phyloP scores from a whole-genome alignment of 1,284 basidiomycete genomes.

The Ustilago bromivora region DNA sequence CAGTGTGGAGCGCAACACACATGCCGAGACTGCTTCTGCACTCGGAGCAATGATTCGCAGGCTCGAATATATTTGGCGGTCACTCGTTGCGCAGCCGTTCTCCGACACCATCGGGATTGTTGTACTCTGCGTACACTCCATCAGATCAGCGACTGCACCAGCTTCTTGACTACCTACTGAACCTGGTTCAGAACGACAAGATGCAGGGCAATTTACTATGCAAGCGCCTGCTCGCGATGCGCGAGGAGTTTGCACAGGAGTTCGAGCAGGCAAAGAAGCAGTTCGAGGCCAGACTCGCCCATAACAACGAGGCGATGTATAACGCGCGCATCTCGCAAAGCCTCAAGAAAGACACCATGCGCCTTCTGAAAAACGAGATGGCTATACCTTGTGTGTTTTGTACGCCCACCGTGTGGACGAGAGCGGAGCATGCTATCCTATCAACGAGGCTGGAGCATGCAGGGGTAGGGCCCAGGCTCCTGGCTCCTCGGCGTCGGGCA shows the following conservation, averaged over 20 bases:
- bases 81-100: neutral
- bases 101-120: neutral
- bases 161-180: constrained; percentile 3
- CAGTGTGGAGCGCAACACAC: neutral
- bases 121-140: neutral
- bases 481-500: too few species aligned
- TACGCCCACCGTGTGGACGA: too few species aligned
- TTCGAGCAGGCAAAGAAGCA: neutral
- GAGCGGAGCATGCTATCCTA: too few species aligned
- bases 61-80: neutral
- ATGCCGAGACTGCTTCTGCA: neutral
- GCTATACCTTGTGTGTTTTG: too few species aligned
- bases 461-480: too few species aligned
- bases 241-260: neutral
- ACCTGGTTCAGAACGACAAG: constrained; percentile 14
- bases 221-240: neutral
- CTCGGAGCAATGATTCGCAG: neutral
- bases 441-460: too few species aligned
- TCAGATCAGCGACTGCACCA: neutral
- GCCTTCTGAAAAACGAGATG: neutral
- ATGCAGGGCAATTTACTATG: constrained; percentile 5
- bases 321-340: neutral
- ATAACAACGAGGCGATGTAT: neutral
- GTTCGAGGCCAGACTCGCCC: neutral
- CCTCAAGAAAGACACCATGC: constrained; percentile 20